Conservation (phyloP, 2,329 filamentous ascomycete species). For the Talaromyces rugulosus region DNA sequence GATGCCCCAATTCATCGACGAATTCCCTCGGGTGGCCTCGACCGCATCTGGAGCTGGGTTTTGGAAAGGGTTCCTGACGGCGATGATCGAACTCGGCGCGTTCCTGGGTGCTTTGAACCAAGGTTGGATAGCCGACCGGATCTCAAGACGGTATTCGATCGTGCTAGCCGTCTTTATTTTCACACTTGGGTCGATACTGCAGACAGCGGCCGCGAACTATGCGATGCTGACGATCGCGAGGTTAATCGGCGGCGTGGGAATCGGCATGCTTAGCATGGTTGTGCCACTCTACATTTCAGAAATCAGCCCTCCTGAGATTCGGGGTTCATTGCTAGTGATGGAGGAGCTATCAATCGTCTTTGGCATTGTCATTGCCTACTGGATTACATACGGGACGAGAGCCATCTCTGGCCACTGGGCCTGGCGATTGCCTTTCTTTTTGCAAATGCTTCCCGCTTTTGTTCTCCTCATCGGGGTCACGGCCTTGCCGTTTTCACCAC, state of each 20-base stretch:
- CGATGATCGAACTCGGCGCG: conserved; percentile 54
- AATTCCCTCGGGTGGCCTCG: conserved; percentile 42
- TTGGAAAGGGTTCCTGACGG: conserved; percentile 47
- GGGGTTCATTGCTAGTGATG: conserved; percentile 35
- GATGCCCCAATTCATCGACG: conserved; percentile 49
- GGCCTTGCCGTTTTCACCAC: conserved; percentile 53
- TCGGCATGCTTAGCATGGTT: conserved; percentile 28
- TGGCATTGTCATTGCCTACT: conserved; percentile 40
- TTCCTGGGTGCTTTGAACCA: conserved; percentile 44
- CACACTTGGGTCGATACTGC: conserved; percentile 48
- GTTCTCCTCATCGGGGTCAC: conserved; percentile 33
- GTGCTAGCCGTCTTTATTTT: conserved; percentile 50
- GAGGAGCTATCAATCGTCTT: conserved; percentile 40
- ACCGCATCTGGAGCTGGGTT: conserved; percentile 35
- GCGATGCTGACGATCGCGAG: conserved; percentile 42
- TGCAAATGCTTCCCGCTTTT: conserved; percentile 43
- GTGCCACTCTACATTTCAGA: conserved; percentile 46
- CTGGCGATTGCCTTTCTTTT: conserved; percentile 45
- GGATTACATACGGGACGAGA: conserved; percentile 40
- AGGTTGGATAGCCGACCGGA: conserved; percentile 50
- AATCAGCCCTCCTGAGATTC: conserved; percentile 43
- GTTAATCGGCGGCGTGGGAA: conserved; percentile 8
- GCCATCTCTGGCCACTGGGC: conserved; percentile 44
- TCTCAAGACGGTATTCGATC: conserved; percentile 51
- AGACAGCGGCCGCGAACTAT: conserved; percentile 49